Percentiles rank a stretch among this genome's conserved stretches.
phyloP scores from a whole-genome alignment of 202 grass and related monocot species.

The Musa balbisiana region DNA sequence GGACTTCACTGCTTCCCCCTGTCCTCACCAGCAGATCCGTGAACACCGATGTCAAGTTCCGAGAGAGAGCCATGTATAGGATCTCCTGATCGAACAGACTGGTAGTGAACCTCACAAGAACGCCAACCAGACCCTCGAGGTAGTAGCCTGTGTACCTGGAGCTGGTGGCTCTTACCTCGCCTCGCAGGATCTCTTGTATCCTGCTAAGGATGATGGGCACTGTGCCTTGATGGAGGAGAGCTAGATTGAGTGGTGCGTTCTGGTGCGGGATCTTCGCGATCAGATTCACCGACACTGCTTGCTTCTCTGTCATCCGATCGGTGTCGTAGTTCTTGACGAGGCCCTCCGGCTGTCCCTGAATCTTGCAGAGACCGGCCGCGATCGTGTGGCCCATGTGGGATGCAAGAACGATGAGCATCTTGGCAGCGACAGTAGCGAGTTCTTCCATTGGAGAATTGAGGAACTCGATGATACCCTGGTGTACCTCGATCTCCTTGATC shows the following conservation, averaged over 20 bases:
- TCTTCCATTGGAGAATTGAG: conserved; percentile 43
- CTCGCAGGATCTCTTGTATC: conserved; percentile 72
- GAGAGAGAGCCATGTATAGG: conserved; percentile 40
- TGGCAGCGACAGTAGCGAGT: conserved; percentile 37
- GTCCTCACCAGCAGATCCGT: conserved; percentile 50
- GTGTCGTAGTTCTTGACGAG: conserved; percentile 45
- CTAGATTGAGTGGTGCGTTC: conserved; percentile 55
- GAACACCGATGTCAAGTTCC: conserved; percentile 51
- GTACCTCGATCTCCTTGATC: conserved; percentile 56
- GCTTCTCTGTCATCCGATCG: conserved; percentile 42
- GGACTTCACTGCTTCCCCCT: conserved; percentile 55
- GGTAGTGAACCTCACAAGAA: conserved; percentile 52
- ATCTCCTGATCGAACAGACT: conserved; percentile 62
- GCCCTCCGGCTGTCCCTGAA: conserved; percentile 37
- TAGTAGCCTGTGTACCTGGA: conserved; percentile 48
- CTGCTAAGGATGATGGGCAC: conserved; percentile 41
- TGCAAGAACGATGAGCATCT: conserved; percentile 49
- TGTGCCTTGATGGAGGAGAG: conserved; percentile 40
- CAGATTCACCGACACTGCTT: conserved; percentile 48
- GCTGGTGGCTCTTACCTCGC: conserved; percentile 22
- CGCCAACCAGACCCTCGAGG: conserved; percentile 65
- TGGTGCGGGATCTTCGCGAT: conserved; percentile 65
- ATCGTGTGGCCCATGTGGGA: conserved; percentile 69
- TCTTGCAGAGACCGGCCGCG: conserved; percentile 57
- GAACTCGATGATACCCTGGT: conserved; percentile 51